Percentiles rank a stretch among this genome's conserved stretches.
Conservation (phyloP, 2,329 filamentous ascomycete species). For the Magnaporthiopsis poae region DNA sequence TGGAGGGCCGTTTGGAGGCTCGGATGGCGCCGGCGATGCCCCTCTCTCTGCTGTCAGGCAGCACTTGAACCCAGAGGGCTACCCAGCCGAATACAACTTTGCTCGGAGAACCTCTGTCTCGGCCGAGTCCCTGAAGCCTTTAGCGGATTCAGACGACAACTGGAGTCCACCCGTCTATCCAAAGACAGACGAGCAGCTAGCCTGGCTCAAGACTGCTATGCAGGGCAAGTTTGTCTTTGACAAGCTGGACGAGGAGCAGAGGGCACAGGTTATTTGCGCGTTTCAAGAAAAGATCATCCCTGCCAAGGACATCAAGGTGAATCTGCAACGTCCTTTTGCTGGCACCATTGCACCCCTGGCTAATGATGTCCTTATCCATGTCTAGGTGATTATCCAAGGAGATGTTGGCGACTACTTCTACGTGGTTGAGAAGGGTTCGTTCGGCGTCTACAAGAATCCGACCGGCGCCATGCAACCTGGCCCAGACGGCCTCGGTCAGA, state of each 20-base stretch:
- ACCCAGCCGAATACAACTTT: conserved; percentile 89
- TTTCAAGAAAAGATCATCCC: conserved; percentile 92
- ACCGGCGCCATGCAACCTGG: conserved; percentile 70
- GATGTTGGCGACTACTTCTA: conserved; percentile 97
- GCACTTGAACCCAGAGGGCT: conserved; percentile 50
- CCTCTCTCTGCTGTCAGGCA: conserved; percentile 30
- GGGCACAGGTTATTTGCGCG: conserved; percentile 74
- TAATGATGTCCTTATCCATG: background rate
- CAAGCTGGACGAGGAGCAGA: conserved; percentile 89
- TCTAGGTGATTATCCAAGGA: conserved; percentile 83
- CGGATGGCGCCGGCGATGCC: conserved; percentile 28
- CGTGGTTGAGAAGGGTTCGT: conserved; percentile 80
- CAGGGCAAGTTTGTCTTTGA: conserved; percentile 87
- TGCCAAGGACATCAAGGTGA: conserved; percentile 68
- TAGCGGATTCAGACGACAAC: conserved; percentile 70
- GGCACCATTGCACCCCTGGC: background rate
- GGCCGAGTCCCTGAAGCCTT: conserved; percentile 88
- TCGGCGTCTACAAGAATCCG: conserved; percentile 82
- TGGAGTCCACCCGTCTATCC: conserved; percentile 80
- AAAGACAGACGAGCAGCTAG: conserved; percentile 73
- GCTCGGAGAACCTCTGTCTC: conserved; percentile 90
- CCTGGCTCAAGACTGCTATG: conserved; percentile 70
- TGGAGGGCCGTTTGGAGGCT: conserved; percentile 39
- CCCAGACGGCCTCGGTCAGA: conserved; percentile 68
- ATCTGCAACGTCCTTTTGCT: conserved; percentile 10